Conservation (phyloP, 345 rosid genomes). For the Garcia nutans region DNA sequence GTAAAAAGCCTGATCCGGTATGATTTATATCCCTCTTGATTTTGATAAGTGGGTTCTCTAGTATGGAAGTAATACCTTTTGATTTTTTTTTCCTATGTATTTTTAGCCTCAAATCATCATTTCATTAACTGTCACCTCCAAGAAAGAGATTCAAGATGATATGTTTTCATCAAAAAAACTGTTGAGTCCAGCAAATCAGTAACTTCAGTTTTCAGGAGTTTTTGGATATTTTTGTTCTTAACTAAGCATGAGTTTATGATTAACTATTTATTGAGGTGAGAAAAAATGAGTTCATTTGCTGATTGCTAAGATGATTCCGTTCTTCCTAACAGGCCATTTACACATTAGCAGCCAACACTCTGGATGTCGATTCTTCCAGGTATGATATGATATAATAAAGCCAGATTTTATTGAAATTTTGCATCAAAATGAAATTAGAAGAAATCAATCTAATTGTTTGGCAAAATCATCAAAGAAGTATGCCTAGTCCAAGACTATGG, state of each 20-base stretch:
- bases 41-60: not conserved
- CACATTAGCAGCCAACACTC: constrained; percentile 77
- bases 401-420: not conserved
- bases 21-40: not conserved
- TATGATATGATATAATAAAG: constrained; percentile 22
- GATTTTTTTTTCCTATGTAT: not conserved
- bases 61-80: not conserved
- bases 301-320: constrained; percentile 1
- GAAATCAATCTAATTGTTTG: not conserved
- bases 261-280: not conserved
- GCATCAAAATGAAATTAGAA: not conserved
- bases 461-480: not conserved
- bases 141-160: not conserved
- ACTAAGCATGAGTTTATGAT: not conserved
- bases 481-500: not conserved
- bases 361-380: constrained; percentile 91
- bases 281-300: not conserved
- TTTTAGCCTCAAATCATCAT: constrained; percentile 1
- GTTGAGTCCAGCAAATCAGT: not conserved
- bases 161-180: not conserved
- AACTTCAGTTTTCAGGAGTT: not conserved
- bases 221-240: not conserved
- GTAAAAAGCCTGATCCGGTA: constrained; percentile 95
- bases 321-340: constrained; percentile 69
- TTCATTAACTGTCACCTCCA: not conserved